Base-by-base conservation (phyloP, 2,329 filamentous ascomycete species). In the Arachnomyces sp. region DNA sequence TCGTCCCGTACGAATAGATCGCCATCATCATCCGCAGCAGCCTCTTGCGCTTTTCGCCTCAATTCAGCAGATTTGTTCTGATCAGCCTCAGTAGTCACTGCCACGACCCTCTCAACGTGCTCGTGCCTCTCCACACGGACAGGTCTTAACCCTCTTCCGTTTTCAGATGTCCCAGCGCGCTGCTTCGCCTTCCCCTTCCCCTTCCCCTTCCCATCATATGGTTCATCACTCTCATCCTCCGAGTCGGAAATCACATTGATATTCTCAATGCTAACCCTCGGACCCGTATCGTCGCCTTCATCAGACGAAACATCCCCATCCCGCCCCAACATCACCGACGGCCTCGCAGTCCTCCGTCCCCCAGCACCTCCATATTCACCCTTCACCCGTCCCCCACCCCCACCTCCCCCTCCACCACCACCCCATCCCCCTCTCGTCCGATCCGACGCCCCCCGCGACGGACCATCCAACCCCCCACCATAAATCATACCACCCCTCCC, bases 231-330 rank as follows among this genome's bases (percentile, higher is more conserved):
- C 3, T 64, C 58, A n/a, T 61, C 57, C 34, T 71, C 67, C 20
- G 74, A 73, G 41, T 77, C 70, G 36, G 71, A 74, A 9, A 73
- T 67, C 9, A 79, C 53, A 46, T 71, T 70, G 45, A 78, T 72
- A n/a, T 67, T 57, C 47, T 81, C 76, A 40, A 81, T 74, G 45
- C 76, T 70, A 39, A 71, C 61, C 38, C 71, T 64, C 31, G 66
- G 62, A 16, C 61, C 67, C 16, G 62, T 57, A 31, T 67, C 63
- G 20, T 58, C 59, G 36, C 72, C 73, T 40, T 76, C 72, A 35
- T 72, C 71, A 28, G 68, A 70, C 8, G 67, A 68, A 5, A 67
- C 60, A 39, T 67, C 63, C 63, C 40, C 66, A 50, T 44, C 20
- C 5, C 20, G 20, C 9, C 20, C 20, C 9, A 5, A 5, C 5